A percentile compares a stretch with the other conserved stretches of the same genome.
phyloP scores from a whole-genome alignment of 495 filamentous ascomycete species.

The Daldinia decipiens region DNA sequence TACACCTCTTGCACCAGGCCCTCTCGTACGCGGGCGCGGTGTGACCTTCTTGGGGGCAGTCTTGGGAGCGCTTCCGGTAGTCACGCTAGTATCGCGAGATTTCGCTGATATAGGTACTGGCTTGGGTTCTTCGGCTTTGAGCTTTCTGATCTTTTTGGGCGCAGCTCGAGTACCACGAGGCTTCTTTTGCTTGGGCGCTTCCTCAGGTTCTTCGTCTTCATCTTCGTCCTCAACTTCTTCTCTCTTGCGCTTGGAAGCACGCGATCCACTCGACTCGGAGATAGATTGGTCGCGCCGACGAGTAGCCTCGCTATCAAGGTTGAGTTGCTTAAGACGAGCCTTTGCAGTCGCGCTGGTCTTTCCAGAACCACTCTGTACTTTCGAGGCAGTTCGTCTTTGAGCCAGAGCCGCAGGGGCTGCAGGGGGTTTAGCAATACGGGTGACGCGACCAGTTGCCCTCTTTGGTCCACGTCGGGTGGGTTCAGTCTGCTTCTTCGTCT shows the following conservation, averaged over 20 bases:
- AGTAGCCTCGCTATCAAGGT: too few species aligned
- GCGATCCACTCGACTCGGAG: neutral
- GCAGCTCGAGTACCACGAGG: slow-evolving; percentile 1
- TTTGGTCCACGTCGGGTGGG: too few species aligned
- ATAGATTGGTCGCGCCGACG: too few species aligned
- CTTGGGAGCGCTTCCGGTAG: neutral
- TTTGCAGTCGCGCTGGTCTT: too few species aligned
- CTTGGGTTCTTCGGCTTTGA: slow-evolving; percentile 5
- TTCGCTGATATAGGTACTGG: neutral
- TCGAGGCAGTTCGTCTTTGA: too few species aligned
- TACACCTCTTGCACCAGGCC: slow-evolving; percentile 30
- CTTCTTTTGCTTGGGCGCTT: slow-evolving; percentile 40
- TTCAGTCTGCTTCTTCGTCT: neutral
- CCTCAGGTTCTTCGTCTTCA: slow-evolving; percentile 1
- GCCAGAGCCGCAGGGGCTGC: too few species aligned
- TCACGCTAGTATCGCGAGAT: neutral
- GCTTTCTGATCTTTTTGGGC: slow-evolving; percentile 3
- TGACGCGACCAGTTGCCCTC: too few species aligned
- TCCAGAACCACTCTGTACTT: too few species aligned
- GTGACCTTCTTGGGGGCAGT: slow-evolving; percentile 18
- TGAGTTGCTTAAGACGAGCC: too few species aligned
- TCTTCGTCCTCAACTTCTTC: slow-evolving; percentile 27
- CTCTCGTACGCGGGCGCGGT: slow-evolving; percentile 10
- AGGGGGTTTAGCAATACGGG: too few species aligned
- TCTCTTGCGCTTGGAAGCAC: slow-evolving; percentile 43